Percentiles rank a stretch among this genome's conserved stretches.
Conservation (phyloP, 768 basidiomycete genomes). For the Trametes cinnabarina region DNA sequence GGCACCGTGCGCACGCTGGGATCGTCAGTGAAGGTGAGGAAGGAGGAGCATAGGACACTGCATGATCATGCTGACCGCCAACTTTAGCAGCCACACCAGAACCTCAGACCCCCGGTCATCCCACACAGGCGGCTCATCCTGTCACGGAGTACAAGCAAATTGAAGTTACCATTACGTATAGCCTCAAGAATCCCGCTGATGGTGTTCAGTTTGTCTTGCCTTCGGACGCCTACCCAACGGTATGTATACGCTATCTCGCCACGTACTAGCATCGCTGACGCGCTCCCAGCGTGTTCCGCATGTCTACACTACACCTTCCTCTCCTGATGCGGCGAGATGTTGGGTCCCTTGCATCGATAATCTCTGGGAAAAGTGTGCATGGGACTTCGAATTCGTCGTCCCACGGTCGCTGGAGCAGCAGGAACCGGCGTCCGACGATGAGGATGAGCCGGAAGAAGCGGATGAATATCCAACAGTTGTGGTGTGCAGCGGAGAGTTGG, state of each 20-base stretch:
- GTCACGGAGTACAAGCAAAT: slow-evolving; percentile 74
- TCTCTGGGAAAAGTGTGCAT: slow-evolving; percentile 94
- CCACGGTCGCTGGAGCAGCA: slow-evolving; percentile 77
- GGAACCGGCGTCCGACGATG: slow-evolving; percentile 44
- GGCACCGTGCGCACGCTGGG: slow-evolving; percentile 40
- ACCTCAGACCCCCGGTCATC: slow-evolving; percentile 62
- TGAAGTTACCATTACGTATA: slow-evolving; percentile 74
- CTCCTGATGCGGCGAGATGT: slow-evolving; percentile 88
- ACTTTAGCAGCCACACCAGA: slow-evolving; percentile 70
- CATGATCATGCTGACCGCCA: not conserved
- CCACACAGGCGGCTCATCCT: slow-evolving; percentile 31
- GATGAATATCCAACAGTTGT: slow-evolving; percentile 77
- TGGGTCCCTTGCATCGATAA: slow-evolving; percentile 99
- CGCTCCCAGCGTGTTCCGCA: slow-evolving; percentile 82
- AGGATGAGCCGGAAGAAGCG: slow-evolving; percentile 45
- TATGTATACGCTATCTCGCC: slow-evolving; percentile 38
- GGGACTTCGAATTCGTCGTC: slow-evolving; percentile 97
- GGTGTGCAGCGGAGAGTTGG: slow-evolving; percentile 90
- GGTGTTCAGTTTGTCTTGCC: slow-evolving; percentile 84
- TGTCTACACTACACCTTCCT: slow-evolving; percentile 84
- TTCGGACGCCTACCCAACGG: slow-evolving; percentile 79
- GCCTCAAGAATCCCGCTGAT: slow-evolving; percentile 77
- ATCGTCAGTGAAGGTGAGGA: slow-evolving; percentile 57
- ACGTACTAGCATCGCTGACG: not conserved
- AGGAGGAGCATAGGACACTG: not conserved